These are phyloP conservation scores for Yamadazyma atlantica DNA, from an alignment of 1,139 yeast species.

Conservation along the genomic window DNA sequence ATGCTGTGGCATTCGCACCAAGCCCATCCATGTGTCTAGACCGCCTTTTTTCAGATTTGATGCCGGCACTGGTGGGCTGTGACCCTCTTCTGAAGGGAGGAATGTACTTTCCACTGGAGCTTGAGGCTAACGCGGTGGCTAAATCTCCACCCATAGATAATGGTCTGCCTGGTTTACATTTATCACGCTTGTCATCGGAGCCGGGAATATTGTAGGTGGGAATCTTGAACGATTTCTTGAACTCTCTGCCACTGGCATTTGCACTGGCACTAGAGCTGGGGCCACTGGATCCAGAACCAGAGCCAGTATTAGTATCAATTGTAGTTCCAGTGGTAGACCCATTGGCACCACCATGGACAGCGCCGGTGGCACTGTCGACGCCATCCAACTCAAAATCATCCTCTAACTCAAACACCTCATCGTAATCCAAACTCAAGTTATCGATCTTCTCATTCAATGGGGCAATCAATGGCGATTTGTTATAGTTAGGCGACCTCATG, in stretches of 20 bases:
- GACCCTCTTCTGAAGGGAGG: constrained; percentile 69
- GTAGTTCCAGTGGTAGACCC: too few species aligned
- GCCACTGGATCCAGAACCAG: too few species aligned
- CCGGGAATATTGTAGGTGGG: constrained; percentile 18
- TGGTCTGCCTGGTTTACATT: too few species aligned
- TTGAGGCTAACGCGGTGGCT: constrained; percentile 11
- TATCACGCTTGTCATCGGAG: constrained; percentile 4
- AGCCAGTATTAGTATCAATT: too few species aligned
- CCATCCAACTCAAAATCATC: constrained; percentile 41
- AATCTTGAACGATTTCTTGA: constrained; percentile 10
- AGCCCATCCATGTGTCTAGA: constrained; percentile 5
- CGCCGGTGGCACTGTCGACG: too few species aligned
- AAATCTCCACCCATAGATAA: constrained; percentile 15
- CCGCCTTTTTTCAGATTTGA: constrained; percentile 9
- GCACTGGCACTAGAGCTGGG: background rate
- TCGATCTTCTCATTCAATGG: constrained; percentile 44
- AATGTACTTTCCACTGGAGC: constrained; percentile 55
- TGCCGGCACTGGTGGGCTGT: constrained; percentile 14
- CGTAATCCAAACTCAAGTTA: constrained; percentile 31
- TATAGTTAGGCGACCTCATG: constrained; percentile 39
- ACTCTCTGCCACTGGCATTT: background rate
- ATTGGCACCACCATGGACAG: too few species aligned
- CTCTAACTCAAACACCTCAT: constrained; percentile 48
- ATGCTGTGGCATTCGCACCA: constrained; percentile 5
- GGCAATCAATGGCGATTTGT: constrained; percentile 34